Evolutionary conservation across 805 yeast genomes (phyloP), one percentile per base, ranked within the genome.

Genomic region (Saturnispora galanensis): DNA sequence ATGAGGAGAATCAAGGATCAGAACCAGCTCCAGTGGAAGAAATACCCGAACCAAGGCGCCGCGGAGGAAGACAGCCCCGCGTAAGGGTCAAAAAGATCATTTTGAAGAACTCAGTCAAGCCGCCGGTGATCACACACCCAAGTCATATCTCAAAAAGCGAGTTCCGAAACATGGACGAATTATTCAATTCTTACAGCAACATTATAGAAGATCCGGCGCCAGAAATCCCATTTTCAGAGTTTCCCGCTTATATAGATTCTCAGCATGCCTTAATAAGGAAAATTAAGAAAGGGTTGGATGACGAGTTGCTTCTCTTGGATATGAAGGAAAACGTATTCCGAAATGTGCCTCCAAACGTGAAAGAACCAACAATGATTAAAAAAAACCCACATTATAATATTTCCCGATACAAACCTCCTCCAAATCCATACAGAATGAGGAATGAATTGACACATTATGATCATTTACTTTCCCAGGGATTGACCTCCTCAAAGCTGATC

Each of bases 391-490:
- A 53, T 35, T 55, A 58, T 32, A 62, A 66, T 15, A 42, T 54
- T 31, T 55, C 51, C 33, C 55, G 52, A 39, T 60, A 52, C 32
- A 59, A 51, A 38, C 57, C 66, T 0, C 66, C 73, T 2, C 64
- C 66, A 42, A 62, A 68, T 15, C 79, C 76, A 28, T 76, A 63
- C 41, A 46, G 64, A 39, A 31, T 55, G 34, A 56, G 57, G 38
- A 55, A 59, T 38, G 66, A 63, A 38, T 50, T 65, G 56, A 76
- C 89, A 0, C 81, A 76, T 54, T 73, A 74, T 38, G 97, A 89
- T 55, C 81, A 84, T 59, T 64, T 93, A 28, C 60, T 87, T 0
- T 73, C 80, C 1, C 97, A 90, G 50, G 94, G 89, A 2, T 59
- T 79, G 26, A 71, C 77, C 37, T 74, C 86, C 52, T 74, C 95